These are phyloP conservation scores for Rhynchospora pubera DNA, from an alignment of 176 grass and related monocot genomes.

Conservation along the genomic window DNA sequence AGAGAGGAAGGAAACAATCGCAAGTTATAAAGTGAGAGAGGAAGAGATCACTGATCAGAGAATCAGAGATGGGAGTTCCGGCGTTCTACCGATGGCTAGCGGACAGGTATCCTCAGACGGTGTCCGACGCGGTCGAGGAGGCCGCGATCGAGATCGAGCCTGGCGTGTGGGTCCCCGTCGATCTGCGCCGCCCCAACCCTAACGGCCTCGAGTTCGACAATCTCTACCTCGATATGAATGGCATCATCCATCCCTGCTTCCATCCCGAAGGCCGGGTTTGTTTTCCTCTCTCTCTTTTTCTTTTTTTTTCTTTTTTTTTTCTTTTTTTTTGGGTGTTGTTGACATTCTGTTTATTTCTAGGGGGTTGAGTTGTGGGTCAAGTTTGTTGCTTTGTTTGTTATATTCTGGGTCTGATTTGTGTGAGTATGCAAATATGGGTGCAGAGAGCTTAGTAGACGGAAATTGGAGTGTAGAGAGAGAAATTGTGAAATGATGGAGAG, in stretches of 20 bases:
- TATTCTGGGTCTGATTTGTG: not conserved
- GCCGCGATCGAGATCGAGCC: constrained; percentile 53
- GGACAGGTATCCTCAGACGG: constrained; percentile 67
- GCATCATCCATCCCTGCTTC: constrained; percentile 96
- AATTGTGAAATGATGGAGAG: not conserved
- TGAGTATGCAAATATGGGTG: too few relatives aligned
- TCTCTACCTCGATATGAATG: constrained; percentile 96
- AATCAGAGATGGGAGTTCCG: constrained; percentile 84
- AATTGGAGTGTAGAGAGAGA: not conserved
- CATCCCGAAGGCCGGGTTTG: constrained; percentile 83
- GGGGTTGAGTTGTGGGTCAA: not conserved
- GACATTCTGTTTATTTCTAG: not conserved
- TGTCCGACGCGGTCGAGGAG: constrained; percentile 75
- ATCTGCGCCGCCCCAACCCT: constrained; percentile 69
- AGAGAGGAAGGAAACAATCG: not conserved
- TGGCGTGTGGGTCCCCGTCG: constrained; percentile 63
- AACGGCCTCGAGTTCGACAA: constrained; percentile 98
- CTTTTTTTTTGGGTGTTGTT: not conserved
- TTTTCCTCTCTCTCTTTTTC: not conserved
- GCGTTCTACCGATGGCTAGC: constrained; percentile 97
- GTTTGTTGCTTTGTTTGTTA: not conserved
- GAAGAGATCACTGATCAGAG: too few relatives aligned
- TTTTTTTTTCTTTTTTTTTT: not conserved
- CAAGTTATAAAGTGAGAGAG: not conserved
- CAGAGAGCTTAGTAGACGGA: too few relatives aligned